A percentile compares a stretch with the other conserved stretches of the same genome.
phyloP scores from a whole-genome alignment of 441 rosid species.

The Euphorbia corollata region DNA sequence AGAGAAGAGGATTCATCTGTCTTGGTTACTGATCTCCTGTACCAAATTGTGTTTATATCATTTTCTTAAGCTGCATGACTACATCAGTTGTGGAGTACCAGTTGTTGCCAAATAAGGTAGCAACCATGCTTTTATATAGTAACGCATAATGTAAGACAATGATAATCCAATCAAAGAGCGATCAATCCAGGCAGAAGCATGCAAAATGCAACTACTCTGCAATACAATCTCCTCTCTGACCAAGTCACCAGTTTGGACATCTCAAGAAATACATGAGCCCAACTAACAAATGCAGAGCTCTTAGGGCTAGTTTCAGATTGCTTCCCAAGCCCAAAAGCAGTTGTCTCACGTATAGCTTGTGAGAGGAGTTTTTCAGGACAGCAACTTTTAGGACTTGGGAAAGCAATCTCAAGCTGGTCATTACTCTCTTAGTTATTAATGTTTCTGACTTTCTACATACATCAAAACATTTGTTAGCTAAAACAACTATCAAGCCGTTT shows the following conservation, averaged over 20 bases:
- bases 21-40: background rate
- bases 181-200: background rate
- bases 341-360: too few relatives aligned
- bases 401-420: too few relatives aligned
- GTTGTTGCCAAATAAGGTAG: background rate
- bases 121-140: background rate
- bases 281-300: background rate
- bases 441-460: background rate
- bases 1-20: background rate
- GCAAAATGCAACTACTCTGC: slow-evolving; percentile 2
- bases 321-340: too few relatives aligned
- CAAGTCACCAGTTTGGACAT: background rate
- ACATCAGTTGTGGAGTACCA: background rate
- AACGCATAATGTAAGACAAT: background rate
- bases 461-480: background rate
- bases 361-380: too few relatives aligned
- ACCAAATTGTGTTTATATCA: background rate
- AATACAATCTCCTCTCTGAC: background rate
- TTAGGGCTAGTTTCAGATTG: too few relatives aligned
- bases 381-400: too few relatives aligned
- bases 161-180: background rate
- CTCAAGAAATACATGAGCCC: background rate
- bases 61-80: background rate
- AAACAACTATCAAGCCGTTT: background rate
- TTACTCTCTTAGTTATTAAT: background rate